Evolutionary conservation across 2,329 filamentous ascomycete genomes (phyloP).

Genomic region (Lecanicillium sp.): DNA sequence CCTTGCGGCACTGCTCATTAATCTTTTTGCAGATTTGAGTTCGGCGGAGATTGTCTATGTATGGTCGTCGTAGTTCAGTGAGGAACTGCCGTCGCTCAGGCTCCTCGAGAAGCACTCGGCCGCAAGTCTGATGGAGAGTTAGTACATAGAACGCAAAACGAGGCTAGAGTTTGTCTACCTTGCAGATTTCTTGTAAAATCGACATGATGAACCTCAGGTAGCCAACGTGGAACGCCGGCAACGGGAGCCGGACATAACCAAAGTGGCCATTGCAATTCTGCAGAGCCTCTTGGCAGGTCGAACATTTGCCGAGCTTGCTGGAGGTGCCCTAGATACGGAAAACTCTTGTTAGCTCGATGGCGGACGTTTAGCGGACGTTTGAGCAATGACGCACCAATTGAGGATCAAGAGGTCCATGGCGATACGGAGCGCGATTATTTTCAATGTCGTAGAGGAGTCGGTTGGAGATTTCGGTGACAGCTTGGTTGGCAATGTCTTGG

Average conservation of each 20-base stretch:
- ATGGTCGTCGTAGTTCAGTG: slow-evolving; percentile 70
- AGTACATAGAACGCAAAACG: background rate
- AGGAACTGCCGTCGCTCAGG: slow-evolving; percentile 68
- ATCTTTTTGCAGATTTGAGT: slow-evolving; percentile 81
- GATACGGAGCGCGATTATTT: slow-evolving; percentile 64
- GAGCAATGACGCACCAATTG: slow-evolving; percentile 48
- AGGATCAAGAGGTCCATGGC: slow-evolving; percentile 79
- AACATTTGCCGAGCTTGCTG: slow-evolving; percentile 69
- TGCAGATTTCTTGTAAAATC: slow-evolving; percentile 93
- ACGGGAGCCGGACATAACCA: slow-evolving; percentile 79
- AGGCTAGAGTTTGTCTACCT: slow-evolving; percentile 31
- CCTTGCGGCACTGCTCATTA: slow-evolving; percentile 82
- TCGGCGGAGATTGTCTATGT: slow-evolving; percentile 78
- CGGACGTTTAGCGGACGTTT: background rate
- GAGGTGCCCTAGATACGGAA: slow-evolving; percentile 59
- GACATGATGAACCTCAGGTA: slow-evolving; percentile 91
- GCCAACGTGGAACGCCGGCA: slow-evolving; percentile 92
- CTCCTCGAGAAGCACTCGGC: slow-evolving; percentile 73
- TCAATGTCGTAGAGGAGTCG: slow-evolving; percentile 87
- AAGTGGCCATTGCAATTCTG: slow-evolving; percentile 92
- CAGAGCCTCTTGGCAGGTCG: slow-evolving; percentile 74
- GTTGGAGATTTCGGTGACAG: slow-evolving; percentile 89
- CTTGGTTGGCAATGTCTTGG: slow-evolving; percentile 92
- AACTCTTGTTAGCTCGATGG: slow-evolving; percentile 5
- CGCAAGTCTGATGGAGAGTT: slow-evolving; percentile 53